Base-by-base conservation (phyloP, 169 alveolate genomes). In the Cryptosporidium xiaoi region DNA sequence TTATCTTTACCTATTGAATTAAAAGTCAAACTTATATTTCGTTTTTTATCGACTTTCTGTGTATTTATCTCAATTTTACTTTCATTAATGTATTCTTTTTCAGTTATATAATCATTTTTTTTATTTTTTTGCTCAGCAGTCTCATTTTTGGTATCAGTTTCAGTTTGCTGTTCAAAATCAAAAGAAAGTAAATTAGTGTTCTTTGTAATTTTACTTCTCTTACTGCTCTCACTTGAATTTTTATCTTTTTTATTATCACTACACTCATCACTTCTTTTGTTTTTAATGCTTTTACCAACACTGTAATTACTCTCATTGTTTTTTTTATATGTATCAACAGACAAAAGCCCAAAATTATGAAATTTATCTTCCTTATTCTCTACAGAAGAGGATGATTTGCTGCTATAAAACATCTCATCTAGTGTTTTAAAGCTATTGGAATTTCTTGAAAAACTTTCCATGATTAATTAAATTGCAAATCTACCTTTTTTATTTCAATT, bases 341-440 rank as follows among this genome's bases (percentile, higher is more conserved):
- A 44, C 44, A 50, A 55, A 27, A 77, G 64, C 0, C 87, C 87
- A 12, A 77, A 20, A 20, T 36, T 77, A 15, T 16, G 53, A 2
- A 56, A 50, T 51, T 53, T 77, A 58, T 58, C 58, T 24, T 77
- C 62, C 6, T 60, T 71, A 6, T 77, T 71, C 15, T 24, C 71
- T 56, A 36, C 87, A 34, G 18, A 33, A 8, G 67, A 27, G 1
- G 64, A 12, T 0, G 84, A 55, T 3, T 40, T 40, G 24, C 55
- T 77, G 18, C 65, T 77, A 24, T 24, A 40, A 33, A 77, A 77
- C 87, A 77, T 77, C 51, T 77, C 87, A 31, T 77, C 69, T 2
- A 77, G 7, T 53, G 64, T 53, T 53, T 20, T 53, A 62, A 62
- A 31, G 6, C 18, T 62, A 18, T 20, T 20, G 5, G 27, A 6